Evolutionary conservation across 2,329 filamentous ascomycete genomes (phyloP), one percentile per base, ranked within the genome.

Genomic region (Fusarium multiceps): DNA sequence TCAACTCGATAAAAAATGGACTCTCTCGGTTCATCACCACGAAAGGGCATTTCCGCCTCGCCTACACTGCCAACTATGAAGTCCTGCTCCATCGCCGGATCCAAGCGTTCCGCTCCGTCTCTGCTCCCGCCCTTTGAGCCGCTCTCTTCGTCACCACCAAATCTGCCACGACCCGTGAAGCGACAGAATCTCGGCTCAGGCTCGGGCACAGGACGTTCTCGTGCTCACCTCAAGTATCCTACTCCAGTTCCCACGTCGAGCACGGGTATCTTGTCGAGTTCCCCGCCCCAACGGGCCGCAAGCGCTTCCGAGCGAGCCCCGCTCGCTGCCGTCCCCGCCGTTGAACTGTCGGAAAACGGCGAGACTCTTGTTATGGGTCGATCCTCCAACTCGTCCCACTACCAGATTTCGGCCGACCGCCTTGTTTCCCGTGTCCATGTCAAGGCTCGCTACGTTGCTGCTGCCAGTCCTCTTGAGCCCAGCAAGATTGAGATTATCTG

Each of bases 201-300:
- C 7, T 59, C 67, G 12, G 61, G 59, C 23, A 32, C 21, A n/a
- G 41, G 47, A 7, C 68, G 59, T 13, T 68, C 69, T 20, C 82
- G 81, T 72, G 84, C 84, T 59, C 85, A 86, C 71, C 80, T 86
- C 72, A 93, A 91, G 77, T 98, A 98, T 82, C 96, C 96, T 43
- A 98, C 96, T 4, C 96, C 96, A 2, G 88, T 97, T 66, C 94
- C 95, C 21, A 98, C 95, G 7, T 98, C 96, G 6, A 97, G 93
- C 72, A 97, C 95, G 47, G 93, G 93, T 75, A 93, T 98, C 74
- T 84, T 97, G 72, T 93, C 93, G 40, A 97, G 93, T 49, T 97
- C 94, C 59, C 94, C 94, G 49, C 90, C 92, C 61, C 73, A 86
- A 79, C 75, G 81, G 80, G 80, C 74, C 73, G 89, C 91, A 75